These are phyloP conservation scores for Camelina laxa DNA, from an alignment of 345 rosid genomes.

Conservation along the genomic window DNA sequence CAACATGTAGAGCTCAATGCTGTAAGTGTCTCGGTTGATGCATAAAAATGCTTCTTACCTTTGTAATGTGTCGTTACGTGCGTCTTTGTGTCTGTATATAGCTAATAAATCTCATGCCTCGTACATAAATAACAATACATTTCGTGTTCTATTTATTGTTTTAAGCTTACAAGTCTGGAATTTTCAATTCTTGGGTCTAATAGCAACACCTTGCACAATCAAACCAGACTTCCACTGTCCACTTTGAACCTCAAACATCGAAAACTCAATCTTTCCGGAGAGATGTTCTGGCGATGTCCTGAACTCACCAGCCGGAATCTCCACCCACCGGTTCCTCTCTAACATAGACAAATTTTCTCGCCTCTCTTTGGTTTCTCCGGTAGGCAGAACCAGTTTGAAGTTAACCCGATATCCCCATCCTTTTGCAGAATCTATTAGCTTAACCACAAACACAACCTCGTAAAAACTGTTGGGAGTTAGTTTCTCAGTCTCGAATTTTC, in stretches of 20 bases:
- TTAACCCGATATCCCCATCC: slow-evolving; percentile 62
- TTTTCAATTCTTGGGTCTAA: slow-evolving; percentile 48
- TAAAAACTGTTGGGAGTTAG: slow-evolving; percentile 56
- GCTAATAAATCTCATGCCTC: neutral
- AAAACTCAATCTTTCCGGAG: slow-evolving; percentile 52
- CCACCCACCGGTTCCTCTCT: slow-evolving; percentile 51
- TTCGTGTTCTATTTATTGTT: neutral
- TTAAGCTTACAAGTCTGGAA: neutral
- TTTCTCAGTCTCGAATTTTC: slow-evolving; percentile 46
- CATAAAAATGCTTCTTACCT: slow-evolving; percentile 13
- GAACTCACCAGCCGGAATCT: slow-evolving; percentile 57
- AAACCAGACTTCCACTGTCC: slow-evolving; percentile 64
- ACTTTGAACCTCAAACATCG: slow-evolving; percentile 49
- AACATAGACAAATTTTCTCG: slow-evolving; percentile 42
- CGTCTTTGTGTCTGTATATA: slow-evolving; percentile 24
- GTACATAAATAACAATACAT: neutral
- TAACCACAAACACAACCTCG: slow-evolving; percentile 53
- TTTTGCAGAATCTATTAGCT: slow-evolving; percentile 44
- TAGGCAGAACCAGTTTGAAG: slow-evolving; percentile 50
- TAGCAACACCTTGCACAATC: slow-evolving; percentile 52
- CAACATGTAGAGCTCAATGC: slow-evolving; percentile 77
- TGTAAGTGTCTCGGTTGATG: slow-evolving; percentile 72
- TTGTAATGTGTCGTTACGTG: slow-evolving; percentile 20
- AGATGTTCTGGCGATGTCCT: slow-evolving; percentile 31
- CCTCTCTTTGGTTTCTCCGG: slow-evolving; percentile 48